phyloP scores from a whole-genome alignment of 2,329 filamentous ascomycete genomes.

The Penicillium sclerotigenum region DNA sequence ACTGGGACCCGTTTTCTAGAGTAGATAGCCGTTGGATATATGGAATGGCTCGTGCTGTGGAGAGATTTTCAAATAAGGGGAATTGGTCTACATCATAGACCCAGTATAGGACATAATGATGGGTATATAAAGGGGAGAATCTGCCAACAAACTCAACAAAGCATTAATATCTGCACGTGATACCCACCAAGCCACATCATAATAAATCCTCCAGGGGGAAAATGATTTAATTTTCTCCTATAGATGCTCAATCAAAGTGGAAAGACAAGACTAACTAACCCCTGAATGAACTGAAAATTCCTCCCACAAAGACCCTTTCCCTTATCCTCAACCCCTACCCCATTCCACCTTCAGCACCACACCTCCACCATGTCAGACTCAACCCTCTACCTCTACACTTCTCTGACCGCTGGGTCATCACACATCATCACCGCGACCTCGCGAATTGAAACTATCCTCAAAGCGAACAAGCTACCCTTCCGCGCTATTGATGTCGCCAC shows the following conservation, averaged over 20 bases:
- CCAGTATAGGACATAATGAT: neutral
- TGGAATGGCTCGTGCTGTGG: conserved; percentile 10
- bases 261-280: neutral
- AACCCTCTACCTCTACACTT: conserved; percentile 90
- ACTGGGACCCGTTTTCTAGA: conserved; percentile 1
- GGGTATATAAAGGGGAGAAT: neutral
- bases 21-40: neutral
- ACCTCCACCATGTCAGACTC: conserved; percentile 46
- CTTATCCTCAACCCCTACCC: neutral
- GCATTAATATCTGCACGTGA: neutral
- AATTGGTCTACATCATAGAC: neutral
- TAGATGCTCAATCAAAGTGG: neutral
- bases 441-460: conserved; percentile 91
- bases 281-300: neutral
- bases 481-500: conserved; percentile 87
- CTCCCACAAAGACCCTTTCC: neutral
- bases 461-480: conserved; percentile 91
- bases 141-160: neutral
- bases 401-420: conserved; percentile 88
- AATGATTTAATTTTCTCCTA: neutral
- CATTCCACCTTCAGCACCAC: neutral
- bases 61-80: neutral
- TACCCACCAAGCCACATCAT: conserved; percentile 1
- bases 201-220: neutral
- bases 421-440: conserved; percentile 96